Conservation (phyloP, 2,329 filamentous ascomycete genomes). For the Talaromyces sp. region DNA sequence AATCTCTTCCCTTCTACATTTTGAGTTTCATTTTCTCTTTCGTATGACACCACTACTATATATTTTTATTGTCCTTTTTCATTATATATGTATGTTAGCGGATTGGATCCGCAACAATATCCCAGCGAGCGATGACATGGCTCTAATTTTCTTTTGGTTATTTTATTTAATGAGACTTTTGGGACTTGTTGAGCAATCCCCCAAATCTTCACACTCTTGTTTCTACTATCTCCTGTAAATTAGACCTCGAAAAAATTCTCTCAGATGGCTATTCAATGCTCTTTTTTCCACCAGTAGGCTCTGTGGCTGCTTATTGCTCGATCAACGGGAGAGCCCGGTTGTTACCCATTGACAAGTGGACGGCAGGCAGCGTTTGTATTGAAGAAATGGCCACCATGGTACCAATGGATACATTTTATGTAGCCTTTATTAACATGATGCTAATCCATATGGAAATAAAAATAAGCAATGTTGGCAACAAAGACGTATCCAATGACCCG, state of each 20-base stretch:
- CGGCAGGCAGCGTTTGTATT: neutral
- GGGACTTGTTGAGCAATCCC: neutral
- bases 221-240: neutral
- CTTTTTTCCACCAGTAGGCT: neutral
- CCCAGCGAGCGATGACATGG: neutral
- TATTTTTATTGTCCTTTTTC: neutral
- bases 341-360: neutral
- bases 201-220: neutral
- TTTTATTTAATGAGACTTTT: neutral
- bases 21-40: neutral
- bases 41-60: slow-evolving; percentile 4
- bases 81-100: neutral
- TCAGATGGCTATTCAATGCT: neutral
- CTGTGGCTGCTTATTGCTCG: neutral
- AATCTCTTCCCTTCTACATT: slow-evolving; percentile 12
- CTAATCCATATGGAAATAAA: too few species aligned
- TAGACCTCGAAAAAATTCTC: neutral
- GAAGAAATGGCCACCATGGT: neutral
- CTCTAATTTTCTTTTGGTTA: neutral
- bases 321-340: neutral
- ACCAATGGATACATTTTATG: neutral
- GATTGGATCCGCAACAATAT: neutral
- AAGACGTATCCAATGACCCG: neutral
- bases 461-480: neutral
- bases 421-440: neutral